These are phyloP conservation scores for Penicillium sp. DNA, from an alignment of 2,329 filamentous ascomycete genomes.

Conservation along the genomic window DNA sequence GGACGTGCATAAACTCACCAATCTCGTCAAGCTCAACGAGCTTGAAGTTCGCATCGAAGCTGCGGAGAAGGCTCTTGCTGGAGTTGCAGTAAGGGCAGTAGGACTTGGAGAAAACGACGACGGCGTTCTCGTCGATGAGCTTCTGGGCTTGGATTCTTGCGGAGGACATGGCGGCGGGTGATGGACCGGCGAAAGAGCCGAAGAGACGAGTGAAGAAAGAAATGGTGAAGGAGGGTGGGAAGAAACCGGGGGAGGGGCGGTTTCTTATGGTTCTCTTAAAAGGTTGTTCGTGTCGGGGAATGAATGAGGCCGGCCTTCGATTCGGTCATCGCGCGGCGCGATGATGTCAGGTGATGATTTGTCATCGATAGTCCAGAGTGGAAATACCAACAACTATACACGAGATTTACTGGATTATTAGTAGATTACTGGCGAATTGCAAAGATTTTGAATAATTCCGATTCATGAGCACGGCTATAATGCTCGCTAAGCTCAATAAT, in stretches of 20 bases:
- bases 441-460: not conserved
- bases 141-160: conserved; percentile 81
- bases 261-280: conserved; percentile 17
- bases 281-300: not conserved
- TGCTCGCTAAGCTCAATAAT: conserved; percentile 2
- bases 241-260: conserved; percentile 14
- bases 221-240: conserved; percentile 56
- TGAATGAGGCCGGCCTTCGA: conserved; percentile 5
- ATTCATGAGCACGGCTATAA: conserved; percentile 4
- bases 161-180: conserved; percentile 74
- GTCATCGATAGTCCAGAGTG: no score
- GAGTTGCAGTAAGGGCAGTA: conserved; percentile 92
- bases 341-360: conserved; percentile 31
- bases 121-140: conserved; percentile 87
- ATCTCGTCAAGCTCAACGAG: conserved; percentile 83
- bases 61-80: conserved; percentile 74
- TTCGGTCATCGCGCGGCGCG: conserved; percentile 16
- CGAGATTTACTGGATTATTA: no score
- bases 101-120: conserved; percentile 95
- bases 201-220: conserved; percentile 75
- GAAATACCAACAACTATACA: no score
- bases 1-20: conserved; percentile 58
- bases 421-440: no score
- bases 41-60: conserved; percentile 72
- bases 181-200: conserved; percentile 57